Conservation (phyloP, 2,329 filamentous ascomycete species). For the Aspergillus intermedius region DNA sequence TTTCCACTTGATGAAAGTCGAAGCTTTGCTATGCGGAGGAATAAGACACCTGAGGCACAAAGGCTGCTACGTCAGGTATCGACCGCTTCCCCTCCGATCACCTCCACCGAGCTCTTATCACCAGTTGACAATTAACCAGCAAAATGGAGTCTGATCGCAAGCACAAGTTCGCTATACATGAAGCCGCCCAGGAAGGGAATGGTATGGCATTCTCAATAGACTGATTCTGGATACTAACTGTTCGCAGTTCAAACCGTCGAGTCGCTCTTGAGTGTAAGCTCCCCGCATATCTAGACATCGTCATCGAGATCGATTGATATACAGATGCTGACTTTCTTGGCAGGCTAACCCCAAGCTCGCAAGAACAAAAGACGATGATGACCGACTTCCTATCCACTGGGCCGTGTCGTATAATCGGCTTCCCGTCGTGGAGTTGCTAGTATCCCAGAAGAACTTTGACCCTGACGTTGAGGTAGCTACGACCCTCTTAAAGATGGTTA, state of each 20-base stretch:
- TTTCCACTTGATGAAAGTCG: neutral
- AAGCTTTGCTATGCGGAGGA: neutral
- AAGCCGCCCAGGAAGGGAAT: slow-evolving; percentile 76
- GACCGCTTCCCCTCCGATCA: neutral
- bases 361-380: slow-evolving; percentile 70
- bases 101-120: neutral
- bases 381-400: slow-evolving; percentile 90
- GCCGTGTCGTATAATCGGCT: slow-evolving; percentile 76
- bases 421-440: slow-evolving; percentile 66
- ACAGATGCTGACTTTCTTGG: neutral
- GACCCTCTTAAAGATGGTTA: too few relatives aligned
- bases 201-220: slow-evolving; percentile 46
- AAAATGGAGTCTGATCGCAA: slow-evolving; percentile 39
- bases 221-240: slow-evolving; percentile 13
- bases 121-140: slow-evolving; percentile 3
- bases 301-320: slow-evolving; percentile 3
- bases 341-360: slow-evolving; percentile 76
- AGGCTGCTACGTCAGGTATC: neutral
- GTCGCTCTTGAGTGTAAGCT: slow-evolving; percentile 60
- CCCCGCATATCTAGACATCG: slow-evolving; percentile 20
- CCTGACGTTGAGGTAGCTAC: slow-evolving; percentile 59
- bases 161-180: slow-evolving; percentile 75
- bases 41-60: slow-evolving; percentile 7
- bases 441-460: slow-evolving; percentile 68
- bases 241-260: slow-evolving; percentile 61